A percentile compares a stretch with the other conserved stretches of the same genome.
Conservation (phyloP, 371 early-diverging fungal genomes). For the Smittium culicis region DNA sequence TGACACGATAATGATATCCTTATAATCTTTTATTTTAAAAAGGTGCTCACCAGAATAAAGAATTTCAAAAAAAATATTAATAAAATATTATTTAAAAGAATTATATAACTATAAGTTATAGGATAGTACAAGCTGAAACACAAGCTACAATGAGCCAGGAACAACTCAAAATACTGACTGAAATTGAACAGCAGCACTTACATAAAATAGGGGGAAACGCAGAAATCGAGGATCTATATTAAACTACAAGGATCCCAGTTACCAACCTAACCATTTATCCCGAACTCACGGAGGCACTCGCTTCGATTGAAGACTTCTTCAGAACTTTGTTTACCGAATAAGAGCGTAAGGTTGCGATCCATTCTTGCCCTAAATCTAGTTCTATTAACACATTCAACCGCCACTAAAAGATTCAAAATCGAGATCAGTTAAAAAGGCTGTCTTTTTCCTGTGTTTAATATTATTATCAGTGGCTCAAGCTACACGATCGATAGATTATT, state of each 20-base stretch:
- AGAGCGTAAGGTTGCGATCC: background rate
- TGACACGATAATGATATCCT: background rate
- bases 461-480: background rate
- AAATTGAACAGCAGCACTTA: background rate
- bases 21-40: background rate
- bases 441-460: background rate
- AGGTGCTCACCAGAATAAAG: background rate
- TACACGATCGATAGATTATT: background rate
- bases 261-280: background rate
- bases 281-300: background rate
- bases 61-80: background rate
- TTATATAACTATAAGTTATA: background rate
- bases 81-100: background rate
- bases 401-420: background rate
- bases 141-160: too few species aligned
- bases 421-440: background rate
- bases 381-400: background rate
- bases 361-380: background rate
- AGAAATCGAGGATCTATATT: background rate
- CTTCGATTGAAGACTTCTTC: conserved; percentile 5
- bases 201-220: background rate
- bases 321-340: background rate
- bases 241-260: background rate
- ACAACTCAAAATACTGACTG: background rate
- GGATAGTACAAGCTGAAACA: background rate